A percentile compares a stretch with the other conserved stretches of the same genome.
phyloP scores from a whole-genome alignment of 1,284 basidiomycete species.

The Volvariella surrecta region DNA sequence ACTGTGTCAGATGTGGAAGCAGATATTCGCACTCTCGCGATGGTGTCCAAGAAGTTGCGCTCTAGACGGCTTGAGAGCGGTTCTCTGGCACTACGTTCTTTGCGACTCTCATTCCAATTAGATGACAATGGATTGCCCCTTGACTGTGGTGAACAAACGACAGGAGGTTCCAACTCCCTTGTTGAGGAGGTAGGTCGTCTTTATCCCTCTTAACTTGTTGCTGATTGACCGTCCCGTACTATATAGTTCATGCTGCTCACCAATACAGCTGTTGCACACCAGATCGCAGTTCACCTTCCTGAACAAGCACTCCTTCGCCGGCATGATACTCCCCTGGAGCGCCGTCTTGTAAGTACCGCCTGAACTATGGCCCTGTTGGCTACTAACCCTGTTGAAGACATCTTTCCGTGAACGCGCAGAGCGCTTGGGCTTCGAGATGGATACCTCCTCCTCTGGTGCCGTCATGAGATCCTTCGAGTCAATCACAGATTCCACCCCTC shows the following conservation, averaged over 20 bases:
- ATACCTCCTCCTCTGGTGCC: slow-evolving; percentile 72
- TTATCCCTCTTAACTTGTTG: background rate
- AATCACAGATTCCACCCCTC: slow-evolving; percentile 67
- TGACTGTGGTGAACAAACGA: slow-evolving; percentile 66
- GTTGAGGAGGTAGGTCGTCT: slow-evolving; percentile 73
- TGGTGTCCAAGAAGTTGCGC: slow-evolving; percentile 69
- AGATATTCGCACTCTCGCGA: slow-evolving; percentile 69
- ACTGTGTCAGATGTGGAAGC: slow-evolving; percentile 54
- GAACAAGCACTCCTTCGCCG: slow-evolving; percentile 93
- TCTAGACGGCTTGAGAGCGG: slow-evolving; percentile 75
- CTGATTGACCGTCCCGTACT: slow-evolving; percentile 6
- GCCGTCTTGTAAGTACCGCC: slow-evolving; percentile 54
- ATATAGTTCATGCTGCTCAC: slow-evolving; percentile 87
- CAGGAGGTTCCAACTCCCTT: slow-evolving; percentile 70
- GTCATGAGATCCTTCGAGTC: slow-evolving; percentile 79
- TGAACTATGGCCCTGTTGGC: slow-evolving; percentile 16
- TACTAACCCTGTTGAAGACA: slow-evolving; percentile 34
- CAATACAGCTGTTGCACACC: slow-evolving; percentile 86
- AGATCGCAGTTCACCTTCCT: slow-evolving; percentile 88
- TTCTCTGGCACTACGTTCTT: slow-evolving; percentile 67
- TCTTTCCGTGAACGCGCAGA: slow-evolving; percentile 75
- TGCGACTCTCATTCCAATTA: slow-evolving; percentile 72
- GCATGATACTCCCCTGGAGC: slow-evolving; percentile 88
- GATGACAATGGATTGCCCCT: slow-evolving; percentile 79
- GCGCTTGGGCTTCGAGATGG: slow-evolving; percentile 79